Evolutionary conservation across 345 rosid genomes (phyloP).

Genomic region (Jatropha curcas): DNA sequence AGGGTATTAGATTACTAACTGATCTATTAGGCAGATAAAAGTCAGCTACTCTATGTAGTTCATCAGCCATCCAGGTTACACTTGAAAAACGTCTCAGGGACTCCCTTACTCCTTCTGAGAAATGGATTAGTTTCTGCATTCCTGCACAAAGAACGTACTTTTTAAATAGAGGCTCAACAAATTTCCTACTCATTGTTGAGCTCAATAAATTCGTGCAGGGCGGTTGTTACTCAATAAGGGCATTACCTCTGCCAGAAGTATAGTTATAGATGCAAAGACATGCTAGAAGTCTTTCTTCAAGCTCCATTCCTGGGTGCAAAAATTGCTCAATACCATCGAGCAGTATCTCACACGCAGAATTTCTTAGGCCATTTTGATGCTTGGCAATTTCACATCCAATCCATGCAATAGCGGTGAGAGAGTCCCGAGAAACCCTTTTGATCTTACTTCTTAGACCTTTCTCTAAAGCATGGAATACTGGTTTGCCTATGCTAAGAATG

Average conservation of each 20-base stretch:
- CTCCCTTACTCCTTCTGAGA: slow-evolving; percentile 85
- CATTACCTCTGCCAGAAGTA: slow-evolving; percentile 80
- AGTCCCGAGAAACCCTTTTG: slow-evolving; percentile 58
- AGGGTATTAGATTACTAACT: slow-evolving; percentile 46
- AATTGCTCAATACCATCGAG: slow-evolving; percentile 62
- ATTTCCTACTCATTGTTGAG: background rate
- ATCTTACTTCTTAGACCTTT: slow-evolving; percentile 65
- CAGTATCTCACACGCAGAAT: slow-evolving; percentile 67
- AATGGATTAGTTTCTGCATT: slow-evolving; percentile 69
- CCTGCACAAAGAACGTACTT: slow-evolving; percentile 44
- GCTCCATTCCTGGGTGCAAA: slow-evolving; percentile 82
- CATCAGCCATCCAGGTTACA: slow-evolving; percentile 96
- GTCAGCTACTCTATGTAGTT: slow-evolving; percentile 78
- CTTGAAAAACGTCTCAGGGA: slow-evolving; percentile 81
- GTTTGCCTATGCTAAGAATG: slow-evolving; percentile 48
- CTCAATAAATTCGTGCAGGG: too few species aligned
- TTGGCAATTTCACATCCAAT: slow-evolving; percentile 72
- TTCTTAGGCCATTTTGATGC: slow-evolving; percentile 49
- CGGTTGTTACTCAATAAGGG: background rate
- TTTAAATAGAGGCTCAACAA: slow-evolving; percentile 11
- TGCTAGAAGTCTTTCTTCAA: slow-evolving; percentile 81
- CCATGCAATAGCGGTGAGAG: slow-evolving; percentile 69
- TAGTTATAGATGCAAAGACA: slow-evolving; percentile 86
- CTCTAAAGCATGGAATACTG: slow-evolving; percentile 53
- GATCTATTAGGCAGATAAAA: slow-evolving; percentile 69